Evolutionary conservation across 129 eudicot genomes (phyloP), one percentile per base, ranked within the genome.

Genomic region (Tagetes erecta): DNA sequence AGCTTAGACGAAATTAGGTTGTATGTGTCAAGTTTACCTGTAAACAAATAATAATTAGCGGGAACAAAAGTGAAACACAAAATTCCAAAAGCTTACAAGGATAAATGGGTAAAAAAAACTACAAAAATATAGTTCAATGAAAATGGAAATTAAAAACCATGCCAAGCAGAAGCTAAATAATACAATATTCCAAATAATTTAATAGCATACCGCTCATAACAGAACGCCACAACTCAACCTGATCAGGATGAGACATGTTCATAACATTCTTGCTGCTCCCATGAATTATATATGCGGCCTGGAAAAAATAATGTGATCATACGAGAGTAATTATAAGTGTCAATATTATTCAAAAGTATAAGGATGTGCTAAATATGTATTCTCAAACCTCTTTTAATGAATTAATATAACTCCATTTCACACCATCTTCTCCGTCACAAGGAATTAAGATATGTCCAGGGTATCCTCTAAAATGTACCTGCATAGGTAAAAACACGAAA

Each of bases 381-480:
- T 38, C 70, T 20, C 81, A 60, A 68, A 94, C 99, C 99, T 94
- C 99, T 85, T 94, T 94, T 81, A 94, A 67, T 44, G 97, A 87
- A 79, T 94, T 94, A 58, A 94, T 88, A 71, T 84, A 94, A 83
- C 90, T 86, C 99, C 99, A 94, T 81, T 94, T 94, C 41, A 91
- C 96, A 86, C 91, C 83, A 76, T 94, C 99, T 85, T 94, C 97
- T n/a, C 91, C 93, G 59, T 94, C 96, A 84, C 99, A 94, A 39
- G 99, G 99, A 34, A 87, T 86, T 82, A 94, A 86, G 34, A 84
- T 39, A 78, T 78, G 86, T 70, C 79, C 85, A 6, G 99, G 99
- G 81, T 90, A 94, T 76, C 99, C 97, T 82, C 99, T 91, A 82
- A 90, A 94, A 87, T 94, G 99, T 60, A 94, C 91, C 99, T 94